Evolutionary conservation across 2,329 filamentous ascomycete species (phyloP), one percentile per base, ranked within the genome.

Genomic region (Parasarocladium wereldwijsianum): DNA sequence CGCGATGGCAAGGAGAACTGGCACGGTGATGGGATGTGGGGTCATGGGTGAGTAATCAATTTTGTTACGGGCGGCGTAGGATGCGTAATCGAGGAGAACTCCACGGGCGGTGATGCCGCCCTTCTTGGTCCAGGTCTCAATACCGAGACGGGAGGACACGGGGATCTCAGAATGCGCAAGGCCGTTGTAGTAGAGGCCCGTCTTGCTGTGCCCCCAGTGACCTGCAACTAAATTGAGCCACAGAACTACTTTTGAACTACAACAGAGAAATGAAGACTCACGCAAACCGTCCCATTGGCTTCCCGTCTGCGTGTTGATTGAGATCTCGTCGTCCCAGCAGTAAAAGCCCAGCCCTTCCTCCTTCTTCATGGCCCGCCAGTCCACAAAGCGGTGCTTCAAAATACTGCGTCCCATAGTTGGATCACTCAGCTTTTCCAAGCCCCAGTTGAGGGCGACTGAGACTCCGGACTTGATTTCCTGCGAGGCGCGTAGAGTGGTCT

Each of bases 31-130:
- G 20, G 31, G 24, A 25, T 26, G 24, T 11, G 17, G 40, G 3
- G 27, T 43, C 10, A 34, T 45, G 8, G 40, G 42, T 21, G 40
- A 44, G 6, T 43, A 45, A 9, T 41, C 42, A n/a, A 45, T 60
- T 9, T 61, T 58, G 31, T 65, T 60, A 7, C 56, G 56, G 29
- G 64, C 55, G 8, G 64, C 58, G 32, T 63, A 71, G 8, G 51
- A 38, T 34, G 54, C 54, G 35, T 57, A 72, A 45, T 74, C 68
- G 29, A 75, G 54, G 13, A 76, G 50, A 1, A 74, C 62, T 5
- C 65, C 70, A 3, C 70, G 55, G 1, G 57, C 66, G 18, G 32
- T 29, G 11, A 34, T 28, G 11, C 33, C 33, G 2, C 33, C 29
- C 13, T 25, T 11, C 25, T 32, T 34, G 2, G 29, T 24, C 33